Base-by-base conservation (phyloP, 164 flowering plant genomes). In the Annona squamosa region DNA sequence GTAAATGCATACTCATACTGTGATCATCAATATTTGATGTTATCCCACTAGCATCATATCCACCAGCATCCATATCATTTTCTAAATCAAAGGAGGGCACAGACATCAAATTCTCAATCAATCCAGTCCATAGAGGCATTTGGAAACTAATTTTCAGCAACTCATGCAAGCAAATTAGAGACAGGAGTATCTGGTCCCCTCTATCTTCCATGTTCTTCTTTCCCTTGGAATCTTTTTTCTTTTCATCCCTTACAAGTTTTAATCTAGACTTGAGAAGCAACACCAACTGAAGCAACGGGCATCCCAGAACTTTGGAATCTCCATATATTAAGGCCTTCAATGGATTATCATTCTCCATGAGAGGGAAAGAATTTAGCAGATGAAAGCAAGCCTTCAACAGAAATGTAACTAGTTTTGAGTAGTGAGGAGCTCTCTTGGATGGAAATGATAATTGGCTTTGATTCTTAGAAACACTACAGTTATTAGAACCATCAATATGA, bases 141-240 rank as follows among this genome's bases (percentile, higher is more conserved):
- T 63, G 71, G 65, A 75, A 74, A 77, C 75, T 75, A 52, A 86
- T 66, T 56, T 46, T 75, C 37, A 88, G 66, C 79, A 91, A 70
- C 76, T 90, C 91, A 79, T 83, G 86, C 82, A 93, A 80, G 83
- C 95, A 90, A 61, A 84, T 65, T 56, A 91, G 74, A 19, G 89
- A 84, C 70, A 79, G 73, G 77, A 84, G 80, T 52, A 90, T 79
- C 67, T 75, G 76, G 65, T 86, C 92, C 74, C 75, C 88, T 77
- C 67, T 69, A 4, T 85, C 87, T 69, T 85, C 86, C 68, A 72
- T 59, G 67, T 68, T 77, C 75, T 86, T 87, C 79, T 63, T 83
- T 43, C 84, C 85, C 74, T 84, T 89, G 2, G 76, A 72, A 68
- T 84, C 86, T 41, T 77, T 88, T 71, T 81, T 85, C 80, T 75